Percentiles rank a stretch among this genome's conserved stretches.
Evolutionary conservation across 495 filamentous ascomycete species (phyloP).

Genomic region (Aspergillus cavernicola): DNA sequence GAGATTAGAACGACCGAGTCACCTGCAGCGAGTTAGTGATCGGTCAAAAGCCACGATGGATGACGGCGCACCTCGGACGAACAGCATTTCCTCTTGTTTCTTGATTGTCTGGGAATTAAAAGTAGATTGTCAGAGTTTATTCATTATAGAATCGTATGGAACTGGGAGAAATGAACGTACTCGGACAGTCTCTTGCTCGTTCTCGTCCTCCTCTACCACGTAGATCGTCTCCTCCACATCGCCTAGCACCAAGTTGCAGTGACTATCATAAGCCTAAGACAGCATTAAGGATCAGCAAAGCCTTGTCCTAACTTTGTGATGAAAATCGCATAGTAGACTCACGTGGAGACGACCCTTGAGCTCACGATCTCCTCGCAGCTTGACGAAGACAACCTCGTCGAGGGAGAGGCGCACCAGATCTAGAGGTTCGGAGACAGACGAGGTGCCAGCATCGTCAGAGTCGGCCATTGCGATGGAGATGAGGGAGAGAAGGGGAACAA

Average conservation of each 20-base stretch:
- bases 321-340: slow-evolving; percentile 26
- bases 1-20: slow-evolving; percentile 97
- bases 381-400: slow-evolving; percentile 95
- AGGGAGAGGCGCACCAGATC: slow-evolving; percentile 92
- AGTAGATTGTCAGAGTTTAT: slow-evolving; percentile 11
- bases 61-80: slow-evolving; percentile 75
- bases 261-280: slow-evolving; percentile 88
- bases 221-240: slow-evolving; percentile 98
- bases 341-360: slow-evolving; percentile 93
- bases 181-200: slow-evolving; percentile 68
- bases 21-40: slow-evolving; percentile 47
- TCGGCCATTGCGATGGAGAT: slow-evolving; percentile 61
- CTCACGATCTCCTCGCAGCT: slow-evolving; percentile 91
- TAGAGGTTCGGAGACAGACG: slow-evolving; percentile 78
- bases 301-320: not conserved
- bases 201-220: slow-evolving; percentile 76
- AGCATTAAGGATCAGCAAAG: slow-evolving; percentile 6
- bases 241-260: slow-evolving; percentile 96
- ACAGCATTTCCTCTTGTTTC: slow-evolving; percentile 99
- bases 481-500: not conserved
- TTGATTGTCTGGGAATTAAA: slow-evolving; percentile 68
- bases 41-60: not conserved
- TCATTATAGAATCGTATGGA: not conserved
- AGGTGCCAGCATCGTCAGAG: slow-evolving; percentile 57
- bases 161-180: slow-evolving; percentile 47